These are phyloP conservation scores for Backusella liffmaniae DNA, from an alignment of 192 early-diverging fungal genomes.

Conservation along the genomic window DNA sequence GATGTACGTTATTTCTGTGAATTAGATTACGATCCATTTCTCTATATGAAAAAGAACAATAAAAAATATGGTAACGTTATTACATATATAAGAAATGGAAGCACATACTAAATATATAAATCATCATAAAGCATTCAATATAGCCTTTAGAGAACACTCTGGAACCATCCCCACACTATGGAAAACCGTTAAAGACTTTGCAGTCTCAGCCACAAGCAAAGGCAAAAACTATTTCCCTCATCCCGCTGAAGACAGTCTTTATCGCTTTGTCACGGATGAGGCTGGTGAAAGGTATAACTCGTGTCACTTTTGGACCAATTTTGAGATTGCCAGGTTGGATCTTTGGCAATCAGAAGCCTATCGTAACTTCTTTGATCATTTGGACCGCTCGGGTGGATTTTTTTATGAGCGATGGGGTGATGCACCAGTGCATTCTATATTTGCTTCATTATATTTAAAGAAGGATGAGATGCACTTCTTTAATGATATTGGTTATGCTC, in stretches of 20 bases:
- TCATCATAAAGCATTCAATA: constrained; percentile 53
- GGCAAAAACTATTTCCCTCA: constrained; percentile 36
- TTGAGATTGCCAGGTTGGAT: constrained; percentile 66
- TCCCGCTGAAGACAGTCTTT: constrained; percentile 31
- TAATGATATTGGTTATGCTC: constrained; percentile 64
- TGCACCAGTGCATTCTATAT: constrained; percentile 71
- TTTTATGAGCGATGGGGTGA: constrained; percentile 78
- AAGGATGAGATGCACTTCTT: constrained; percentile 68
- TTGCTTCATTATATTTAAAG: constrained; percentile 53
- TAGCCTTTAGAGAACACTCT: constrained; percentile 69
- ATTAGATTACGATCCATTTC: constrained; percentile 56
- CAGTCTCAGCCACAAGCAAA: constrained; percentile 24
- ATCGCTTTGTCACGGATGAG: constrained; percentile 51
- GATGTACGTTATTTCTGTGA: constrained; percentile 56
- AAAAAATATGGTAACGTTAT: constrained; percentile 36
- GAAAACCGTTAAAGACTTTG: constrained; percentile 53
- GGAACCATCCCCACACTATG: constrained; percentile 73
- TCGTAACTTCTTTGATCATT: constrained; percentile 53
- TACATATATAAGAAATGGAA: not conserved
- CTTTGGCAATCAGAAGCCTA: constrained; percentile 58
- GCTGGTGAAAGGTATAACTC: constrained; percentile 50
- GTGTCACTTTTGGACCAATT: constrained; percentile 85
- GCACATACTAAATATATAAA: not conserved
- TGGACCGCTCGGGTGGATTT: constrained; percentile 67
- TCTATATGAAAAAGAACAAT: constrained; percentile 45